These are phyloP conservation scores for Aspergillus thermomutatus DNA, from an alignment of 2,329 filamentous ascomycete genomes.

Conservation along the genomic window DNA sequence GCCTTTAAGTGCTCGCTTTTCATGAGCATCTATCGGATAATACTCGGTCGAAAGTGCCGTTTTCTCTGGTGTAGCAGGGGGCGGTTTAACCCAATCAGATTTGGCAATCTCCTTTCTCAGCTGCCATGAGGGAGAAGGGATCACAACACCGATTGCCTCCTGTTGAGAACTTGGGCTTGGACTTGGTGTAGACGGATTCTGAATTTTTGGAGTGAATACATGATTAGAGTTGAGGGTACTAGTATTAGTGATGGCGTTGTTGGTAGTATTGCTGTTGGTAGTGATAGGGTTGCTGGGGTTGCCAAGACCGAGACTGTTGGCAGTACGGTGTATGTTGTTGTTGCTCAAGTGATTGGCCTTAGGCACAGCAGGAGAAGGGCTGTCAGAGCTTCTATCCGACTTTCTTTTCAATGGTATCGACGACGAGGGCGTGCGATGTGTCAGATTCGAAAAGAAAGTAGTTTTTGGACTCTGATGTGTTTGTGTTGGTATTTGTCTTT, in stretches of 20 bases:
- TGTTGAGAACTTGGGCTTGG: neutral
- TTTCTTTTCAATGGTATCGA: conserved; percentile 17
- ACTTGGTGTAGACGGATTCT: conserved; percentile 6
- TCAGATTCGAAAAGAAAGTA: conserved; percentile 6
- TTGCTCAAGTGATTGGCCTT: neutral
- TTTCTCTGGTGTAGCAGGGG: neutral
- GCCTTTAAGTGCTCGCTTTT: conserved; percentile 15
- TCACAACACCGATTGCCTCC: conserved; percentile 17
- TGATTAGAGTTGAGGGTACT: neutral
- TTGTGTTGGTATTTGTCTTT: neutral
- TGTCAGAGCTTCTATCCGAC: conserved; percentile 4
- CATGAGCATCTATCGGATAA: conserved; percentile 22
- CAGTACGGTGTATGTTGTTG: neutral
- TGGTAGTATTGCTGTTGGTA: neutral
- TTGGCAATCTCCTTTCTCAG: conserved; percentile 14
- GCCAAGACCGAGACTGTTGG: neutral
- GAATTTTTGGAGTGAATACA: conserved; percentile 1
- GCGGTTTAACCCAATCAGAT: conserved; percentile 3
- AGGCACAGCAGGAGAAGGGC: neutral
- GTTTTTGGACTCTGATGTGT: neutral
- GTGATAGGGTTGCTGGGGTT: neutral
- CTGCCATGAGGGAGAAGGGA: conserved; percentile 22
- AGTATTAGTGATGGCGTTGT: neutral
- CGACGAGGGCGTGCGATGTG: conserved; percentile 14
- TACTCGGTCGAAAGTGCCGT: conserved; percentile 18